phyloP scores from a whole-genome alignment of 1,139 yeast genomes.

The Hemisphaericaspora xylofermentans region DNA sequence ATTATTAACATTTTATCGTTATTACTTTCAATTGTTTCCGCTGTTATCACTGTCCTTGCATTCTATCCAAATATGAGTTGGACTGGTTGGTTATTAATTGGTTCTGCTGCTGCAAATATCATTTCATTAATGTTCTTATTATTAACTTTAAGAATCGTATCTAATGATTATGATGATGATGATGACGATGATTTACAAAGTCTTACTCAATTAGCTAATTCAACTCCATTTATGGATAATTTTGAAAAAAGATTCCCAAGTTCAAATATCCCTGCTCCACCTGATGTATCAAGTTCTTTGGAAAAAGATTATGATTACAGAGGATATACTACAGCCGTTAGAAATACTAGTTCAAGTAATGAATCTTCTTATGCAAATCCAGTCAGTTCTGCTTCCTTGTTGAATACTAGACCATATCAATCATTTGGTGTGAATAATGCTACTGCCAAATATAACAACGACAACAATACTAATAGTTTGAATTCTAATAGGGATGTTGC shows the following conservation, averaged over 20 bases:
- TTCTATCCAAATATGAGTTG: conserved; percentile 65
- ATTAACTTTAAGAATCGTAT: conserved; percentile 18
- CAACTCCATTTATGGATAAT: neutral
- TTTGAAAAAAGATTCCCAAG: neutral
- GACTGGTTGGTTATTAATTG: conserved; percentile 70
- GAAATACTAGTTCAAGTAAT: conserved; percentile 9
- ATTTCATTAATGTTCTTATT: conserved; percentile 30
- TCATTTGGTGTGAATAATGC: conserved; percentile 1
- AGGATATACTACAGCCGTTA: conserved; percentile 9
- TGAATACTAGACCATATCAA: conserved; percentile 3
- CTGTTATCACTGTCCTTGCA: conserved; percentile 53
- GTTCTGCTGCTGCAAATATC: conserved; percentile 58
- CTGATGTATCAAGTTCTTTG: conserved; percentile 17
- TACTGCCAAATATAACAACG: neutral
- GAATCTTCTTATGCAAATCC: conserved; percentile 7
- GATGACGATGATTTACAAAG: conserved; percentile 20
- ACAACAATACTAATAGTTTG: neutral
- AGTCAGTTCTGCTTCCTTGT: neutral
- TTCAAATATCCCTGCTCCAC: conserved; percentile 1
- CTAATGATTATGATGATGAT: conserved; percentile 23
- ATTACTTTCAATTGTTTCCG: conserved; percentile 49
- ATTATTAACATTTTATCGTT: conserved; percentile 45
- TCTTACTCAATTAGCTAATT: neutral
- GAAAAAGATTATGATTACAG: conserved; percentile 32
- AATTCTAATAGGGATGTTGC: neutral